A percentile compares a stretch with the other conserved stretches of the same genome.
Conservation (phyloP, 192 early-diverging fungal species). For the Entomortierella parvispora region DNA sequence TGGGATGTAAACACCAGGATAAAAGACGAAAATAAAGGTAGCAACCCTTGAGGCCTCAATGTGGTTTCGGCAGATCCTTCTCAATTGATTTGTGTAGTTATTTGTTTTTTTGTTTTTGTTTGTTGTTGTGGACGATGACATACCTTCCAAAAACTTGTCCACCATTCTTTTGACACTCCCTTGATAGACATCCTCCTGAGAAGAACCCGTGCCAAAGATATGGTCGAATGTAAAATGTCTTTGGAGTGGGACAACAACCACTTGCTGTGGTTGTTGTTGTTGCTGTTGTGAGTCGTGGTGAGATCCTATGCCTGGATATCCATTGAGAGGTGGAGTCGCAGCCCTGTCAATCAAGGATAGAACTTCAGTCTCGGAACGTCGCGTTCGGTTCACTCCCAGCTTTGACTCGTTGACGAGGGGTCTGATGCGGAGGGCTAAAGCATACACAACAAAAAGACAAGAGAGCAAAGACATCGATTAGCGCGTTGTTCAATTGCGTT, state of each 20-base stretch:
- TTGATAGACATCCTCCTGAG: conserved; percentile 70
- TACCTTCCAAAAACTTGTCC: conserved; percentile 62
- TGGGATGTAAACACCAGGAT: neutral
- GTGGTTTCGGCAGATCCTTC: no score
- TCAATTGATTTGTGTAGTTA: neutral
- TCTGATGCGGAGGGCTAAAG: conserved; percentile 42
- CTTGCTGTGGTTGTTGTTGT: conserved; percentile 33
- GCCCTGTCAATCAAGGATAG: conserved; percentile 37
- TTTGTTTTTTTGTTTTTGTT: no score
- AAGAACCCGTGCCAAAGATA: conserved; percentile 67
- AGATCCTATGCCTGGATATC: conserved; percentile 7
- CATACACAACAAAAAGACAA: no score
- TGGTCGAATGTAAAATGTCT: conserved; percentile 71
- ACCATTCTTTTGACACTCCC: conserved; percentile 56
- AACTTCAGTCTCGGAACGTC: conserved; percentile 36
- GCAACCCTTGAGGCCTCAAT: no score
- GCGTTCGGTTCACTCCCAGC: conserved; percentile 1
- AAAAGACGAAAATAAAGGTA: neutral
- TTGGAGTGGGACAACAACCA: conserved; percentile 39
- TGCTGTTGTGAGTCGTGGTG: no score
- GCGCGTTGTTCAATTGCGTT: neutral
- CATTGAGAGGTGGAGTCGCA: conserved; percentile 15
- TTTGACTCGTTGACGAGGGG: conserved; percentile 33
- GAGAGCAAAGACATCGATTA: no score
- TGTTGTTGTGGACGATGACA: no score